Base-by-base conservation (phyloP, 2,329 filamentous ascomycete genomes). In the Neofusicoccum umdonicola region DNA sequence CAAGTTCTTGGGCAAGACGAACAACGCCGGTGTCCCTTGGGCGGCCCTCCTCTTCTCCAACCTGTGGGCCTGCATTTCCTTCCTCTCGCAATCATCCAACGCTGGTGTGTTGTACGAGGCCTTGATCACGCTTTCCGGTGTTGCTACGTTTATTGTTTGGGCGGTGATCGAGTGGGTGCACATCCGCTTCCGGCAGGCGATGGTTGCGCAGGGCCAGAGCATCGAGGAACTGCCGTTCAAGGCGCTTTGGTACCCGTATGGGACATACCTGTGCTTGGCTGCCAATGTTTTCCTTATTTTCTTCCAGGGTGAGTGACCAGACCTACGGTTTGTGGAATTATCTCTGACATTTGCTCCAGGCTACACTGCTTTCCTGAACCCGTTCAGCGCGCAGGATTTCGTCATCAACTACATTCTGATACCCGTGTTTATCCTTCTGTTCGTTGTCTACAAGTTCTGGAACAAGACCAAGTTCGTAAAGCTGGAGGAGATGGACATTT, bases 121-220 rank as follows among this genome's bases (percentile, higher is more conserved):
- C 7, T 50, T 68, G n/a, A 65, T 67, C 52, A 68, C 63, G 5
- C 57, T 68, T 11, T 74, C 73, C 2, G 72, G 60, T 64, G 76
- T 41, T n/a, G 71, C 76, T 8, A 79, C 77, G 0, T 79, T 80
- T 67, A 75, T 80, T 35, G 70, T 70, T 1, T 72, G 70, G 77
- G 74, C 73, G 0, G 70, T 75, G 9, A 81, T 81, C 42, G 74
- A 76, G 41, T 65, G 80, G 15, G 76, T 76, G 2, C 79, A 80
- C 63, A 75, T 81, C 48, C 74, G 78, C 12, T 81, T 81, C 67
- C 77, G 79, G 3, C 68, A 69, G 19, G 79, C 76, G 1, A 72
- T 78, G 17, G 67, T 70, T 15, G 72, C 67, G 0, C 78, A 81
- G 63, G 76, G 76, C 4, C 70, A 79, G 44, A 71, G 72, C 15